phyloP scores from a whole-genome alignment of 2,329 filamentous ascomycete species.

The Penicillium concentricum region DNA sequence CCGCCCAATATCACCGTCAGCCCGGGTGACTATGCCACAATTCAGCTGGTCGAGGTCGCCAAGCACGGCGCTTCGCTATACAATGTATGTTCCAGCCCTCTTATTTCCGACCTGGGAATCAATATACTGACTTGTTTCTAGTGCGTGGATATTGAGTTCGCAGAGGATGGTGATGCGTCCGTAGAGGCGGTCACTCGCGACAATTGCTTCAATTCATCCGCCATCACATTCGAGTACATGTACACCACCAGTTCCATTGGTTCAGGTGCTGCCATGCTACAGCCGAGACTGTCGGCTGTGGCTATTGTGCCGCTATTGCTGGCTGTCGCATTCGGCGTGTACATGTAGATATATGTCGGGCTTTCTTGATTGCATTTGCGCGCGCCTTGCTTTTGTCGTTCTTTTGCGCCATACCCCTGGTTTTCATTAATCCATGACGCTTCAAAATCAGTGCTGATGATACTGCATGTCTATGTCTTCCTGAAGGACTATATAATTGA shows the following conservation, averaged over 20 bases:
- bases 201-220: constrained; percentile 86
- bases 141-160: constrained; percentile 95
- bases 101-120: background rate
- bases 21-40: constrained; percentile 83
- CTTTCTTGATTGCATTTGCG: constrained; percentile 18
- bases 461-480: constrained; percentile 2
- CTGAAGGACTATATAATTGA: background rate
- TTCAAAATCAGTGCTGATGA: constrained; percentile 12
- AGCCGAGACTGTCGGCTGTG: constrained; percentile 14
- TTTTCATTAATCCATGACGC: constrained; percentile 11
- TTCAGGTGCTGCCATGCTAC: constrained; percentile 22
- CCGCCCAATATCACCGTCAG: constrained; percentile 70
- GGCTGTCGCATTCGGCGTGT: constrained; percentile 17
- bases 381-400: constrained; percentile 13
- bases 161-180: constrained; percentile 65
- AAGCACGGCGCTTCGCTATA: constrained; percentile 80
- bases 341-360: constrained; percentile 17
- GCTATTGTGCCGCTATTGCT: constrained; percentile 29
- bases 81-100: constrained; percentile 58
- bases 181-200: constrained; percentile 71
- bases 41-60: constrained; percentile 81
- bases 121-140: constrained; percentile 38
- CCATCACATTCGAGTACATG: constrained; percentile 73
- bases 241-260: constrained; percentile 51
- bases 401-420: constrained; percentile 23